Evolutionary conservation across 495 filamentous ascomycete genomes (phyloP), one percentile per base, ranked within the genome.

Genomic region (Aspergillus avenaceus): DNA sequence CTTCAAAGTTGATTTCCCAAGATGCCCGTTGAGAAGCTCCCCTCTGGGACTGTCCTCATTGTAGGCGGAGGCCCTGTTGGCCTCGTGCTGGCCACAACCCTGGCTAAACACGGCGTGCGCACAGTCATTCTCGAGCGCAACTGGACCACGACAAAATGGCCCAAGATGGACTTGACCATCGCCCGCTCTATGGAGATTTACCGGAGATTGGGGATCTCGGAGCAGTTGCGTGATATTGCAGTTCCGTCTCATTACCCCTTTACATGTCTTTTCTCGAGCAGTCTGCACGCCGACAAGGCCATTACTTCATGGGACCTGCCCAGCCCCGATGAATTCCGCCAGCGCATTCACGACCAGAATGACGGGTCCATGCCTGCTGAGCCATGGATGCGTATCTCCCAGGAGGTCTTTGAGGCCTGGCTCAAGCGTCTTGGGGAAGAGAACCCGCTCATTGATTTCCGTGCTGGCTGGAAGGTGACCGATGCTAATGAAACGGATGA

Each of bases 51-150:
- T n/a, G n/a, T n/a, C n/a, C n/a, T n/a, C n/a, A 16, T 49, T 8
- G 49, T 51, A 13, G 49, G 49, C 18, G 49, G 38, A 7, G 49
- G 49, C 12, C 49, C 49, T 25, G 22, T 38, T 11, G 49, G 49
- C 11, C 13, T 45, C 11, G n/a, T 45, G 25, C 13, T 21, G 8
- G 40, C 49, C 14, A 19, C 23, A 16, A 25, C 23, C 14, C 40
- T 51, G 5, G 38, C 38, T 8, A 5, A 23, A 5, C 27, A 26
- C 9, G 41, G 29, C 12, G 24, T 51, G 6, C 40, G 70, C 11
- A 87, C 64, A 55, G 87, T 88, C 66, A 87, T 84, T 5, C 84
- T 83, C 55, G 88, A 88, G 62, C 89, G 88, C 45, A 89, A 71
- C 37, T 66, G 75, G 8, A 81, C 74, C 4, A 80, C 84, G n/a